These are phyloP conservation scores for Amanita muscaria DNA, from an alignment of 768 basidiomycete genomes.

Conservation along the genomic window DNA sequence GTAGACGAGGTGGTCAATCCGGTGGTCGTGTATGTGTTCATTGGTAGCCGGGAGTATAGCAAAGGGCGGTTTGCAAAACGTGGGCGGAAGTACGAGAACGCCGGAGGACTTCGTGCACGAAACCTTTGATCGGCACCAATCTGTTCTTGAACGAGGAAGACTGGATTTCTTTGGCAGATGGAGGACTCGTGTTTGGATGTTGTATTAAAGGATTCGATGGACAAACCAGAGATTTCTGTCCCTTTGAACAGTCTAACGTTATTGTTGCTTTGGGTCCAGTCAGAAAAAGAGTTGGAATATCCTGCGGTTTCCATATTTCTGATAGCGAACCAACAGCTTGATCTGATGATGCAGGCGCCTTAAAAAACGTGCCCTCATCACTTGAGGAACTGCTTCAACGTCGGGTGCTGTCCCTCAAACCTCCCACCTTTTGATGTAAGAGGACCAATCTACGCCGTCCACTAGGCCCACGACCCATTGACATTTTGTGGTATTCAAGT, in stretches of 20 bases:
- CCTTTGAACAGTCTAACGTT: constrained; percentile 8
- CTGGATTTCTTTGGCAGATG: constrained; percentile 11
- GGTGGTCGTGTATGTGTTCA: too few relatives aligned
- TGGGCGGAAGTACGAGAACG: constrained; percentile 78
- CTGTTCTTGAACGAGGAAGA: constrained; percentile 9
- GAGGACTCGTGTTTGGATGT: too few relatives aligned
- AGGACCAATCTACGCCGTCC: too few relatives aligned
- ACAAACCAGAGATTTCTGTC: constrained; percentile 10
- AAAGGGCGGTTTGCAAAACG: too few relatives aligned
- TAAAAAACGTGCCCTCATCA: too few relatives aligned
- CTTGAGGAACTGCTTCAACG: too few relatives aligned
- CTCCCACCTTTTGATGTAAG: too few relatives aligned
- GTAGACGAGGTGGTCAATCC: too few relatives aligned
- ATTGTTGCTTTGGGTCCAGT: constrained; percentile 26
- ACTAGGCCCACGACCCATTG: too few relatives aligned
- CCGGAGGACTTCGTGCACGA: constrained; percentile 83
- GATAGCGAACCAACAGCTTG: constrained; percentile 70
- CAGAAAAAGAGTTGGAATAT: constrained; percentile 49
- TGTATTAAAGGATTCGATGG: constrained; percentile 35
- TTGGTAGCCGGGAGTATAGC: too few relatives aligned
- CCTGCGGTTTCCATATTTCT: too few relatives aligned
- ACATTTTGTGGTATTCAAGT: background rate
- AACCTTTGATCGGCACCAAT: constrained; percentile 56
- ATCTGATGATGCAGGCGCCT: constrained; percentile 32
- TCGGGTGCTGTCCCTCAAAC: too few relatives aligned